A percentile compares a stretch with the other conserved stretches of the same genome.
Evolutionary conservation across 257 asterid genomes (phyloP).

Genomic region (Nicotiana tabacum): DNA sequence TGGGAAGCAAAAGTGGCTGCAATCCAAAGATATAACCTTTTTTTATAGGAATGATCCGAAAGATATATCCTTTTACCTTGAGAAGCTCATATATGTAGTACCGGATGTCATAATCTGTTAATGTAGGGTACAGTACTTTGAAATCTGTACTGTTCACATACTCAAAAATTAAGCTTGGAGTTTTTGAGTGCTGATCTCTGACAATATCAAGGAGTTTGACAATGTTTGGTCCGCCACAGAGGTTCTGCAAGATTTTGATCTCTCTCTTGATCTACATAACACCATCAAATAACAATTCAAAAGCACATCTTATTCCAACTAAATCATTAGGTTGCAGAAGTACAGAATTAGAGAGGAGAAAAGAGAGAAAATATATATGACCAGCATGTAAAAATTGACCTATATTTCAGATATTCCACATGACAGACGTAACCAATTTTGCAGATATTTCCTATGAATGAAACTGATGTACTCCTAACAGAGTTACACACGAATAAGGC

Average conservation of each 20-base stretch:
- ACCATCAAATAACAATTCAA: slow-evolving; percentile 2
- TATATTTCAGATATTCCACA: not conserved
- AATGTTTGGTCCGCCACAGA: slow-evolving; percentile 69
- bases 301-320: not conserved
- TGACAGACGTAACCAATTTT: not conserved
- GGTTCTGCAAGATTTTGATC: slow-evolving; percentile 69
- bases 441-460: not conserved
- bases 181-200: slow-evolving; percentile 75
- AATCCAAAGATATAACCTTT: not conserved
- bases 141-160: slow-evolving; percentile 77
- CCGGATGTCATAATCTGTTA: slow-evolving; percentile 77
- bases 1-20: not conserved
- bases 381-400: not conserved
- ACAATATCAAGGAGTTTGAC: slow-evolving; percentile 72
- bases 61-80: slow-evolving; percentile 39
- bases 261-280: slow-evolving; percentile 65
- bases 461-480: not conserved
- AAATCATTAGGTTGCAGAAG: not conserved
- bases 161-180: slow-evolving; percentile 80
- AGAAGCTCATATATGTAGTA: slow-evolving; percentile 81
- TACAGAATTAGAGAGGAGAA: not conserved
- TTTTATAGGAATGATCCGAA: not conserved
- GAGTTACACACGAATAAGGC: not conserved
- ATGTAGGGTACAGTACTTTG: slow-evolving; percentile 70
- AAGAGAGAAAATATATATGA: not conserved